A percentile compares a stretch with the other conserved stretches of the same genome.
These are phyloP conservation scores for Pseudogymnoascus sp. DNA, from an alignment of 2,329 filamentous ascomycete species.

Conservation along the genomic window DNA sequence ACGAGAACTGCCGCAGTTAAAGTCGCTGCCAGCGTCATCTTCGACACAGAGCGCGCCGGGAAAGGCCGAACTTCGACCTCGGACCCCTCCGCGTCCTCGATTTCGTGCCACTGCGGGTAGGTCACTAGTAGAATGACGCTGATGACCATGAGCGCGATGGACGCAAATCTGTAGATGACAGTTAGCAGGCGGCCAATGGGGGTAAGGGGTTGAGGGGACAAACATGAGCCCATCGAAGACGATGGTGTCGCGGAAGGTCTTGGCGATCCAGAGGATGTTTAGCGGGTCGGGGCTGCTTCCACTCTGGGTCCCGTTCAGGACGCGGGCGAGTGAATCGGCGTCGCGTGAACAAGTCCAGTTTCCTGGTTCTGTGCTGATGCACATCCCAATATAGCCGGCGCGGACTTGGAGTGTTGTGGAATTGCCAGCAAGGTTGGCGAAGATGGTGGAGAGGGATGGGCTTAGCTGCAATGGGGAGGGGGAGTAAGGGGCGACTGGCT, in stretches of 20 bases:
- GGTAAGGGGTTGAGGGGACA: conserved; percentile 31
- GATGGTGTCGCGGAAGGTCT: conserved; percentile 96
- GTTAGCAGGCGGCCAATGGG: background rate
- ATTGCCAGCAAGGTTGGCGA: conserved; percentile 80
- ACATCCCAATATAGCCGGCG: conserved; percentile 97
- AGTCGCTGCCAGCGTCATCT: conserved; percentile 87
- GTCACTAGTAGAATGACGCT: conserved; percentile 91
- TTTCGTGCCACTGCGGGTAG: conserved; percentile 96
- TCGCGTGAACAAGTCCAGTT: conserved; percentile 96
- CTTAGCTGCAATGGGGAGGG: conserved; percentile 85
- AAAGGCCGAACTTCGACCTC: conserved; percentile 91
- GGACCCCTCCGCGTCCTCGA: conserved; percentile 68
- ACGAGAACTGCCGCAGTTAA: conserved; percentile 66
- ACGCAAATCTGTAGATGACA: conserved; percentile 64
- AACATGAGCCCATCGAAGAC: conserved; percentile 97
- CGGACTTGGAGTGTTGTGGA: conserved; percentile 73
- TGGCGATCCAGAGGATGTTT: conserved; percentile 94
- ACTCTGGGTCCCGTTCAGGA: conserved; percentile 53
- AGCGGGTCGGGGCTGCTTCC: conserved; percentile 87
- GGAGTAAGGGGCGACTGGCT: conserved; percentile 67
- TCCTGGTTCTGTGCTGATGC: conserved; percentile 82
- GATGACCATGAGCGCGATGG: conserved; percentile 93
- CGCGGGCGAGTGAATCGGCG: conserved; percentile 70
- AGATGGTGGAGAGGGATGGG: conserved; percentile 76
- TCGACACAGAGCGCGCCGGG: conserved; percentile 82